These are phyloP conservation scores for Juglanconis oblonga DNA, from an alignment of 2,329 filamentous ascomycete genomes.

Conservation along the genomic window DNA sequence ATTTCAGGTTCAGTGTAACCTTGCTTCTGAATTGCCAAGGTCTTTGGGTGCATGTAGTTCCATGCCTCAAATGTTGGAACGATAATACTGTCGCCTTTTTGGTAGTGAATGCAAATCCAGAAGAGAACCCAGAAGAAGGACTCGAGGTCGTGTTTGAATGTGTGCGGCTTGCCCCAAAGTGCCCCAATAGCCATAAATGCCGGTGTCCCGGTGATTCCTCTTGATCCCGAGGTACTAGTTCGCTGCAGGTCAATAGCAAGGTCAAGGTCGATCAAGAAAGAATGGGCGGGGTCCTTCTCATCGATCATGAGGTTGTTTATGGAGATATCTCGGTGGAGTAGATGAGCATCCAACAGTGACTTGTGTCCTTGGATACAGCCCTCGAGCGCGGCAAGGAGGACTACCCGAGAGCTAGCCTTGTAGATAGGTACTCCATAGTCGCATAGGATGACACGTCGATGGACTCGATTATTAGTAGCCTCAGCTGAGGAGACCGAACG, in stretches of 20 bases:
- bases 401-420: constrained; percentile 28
- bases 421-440: constrained; percentile 35
- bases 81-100: constrained; percentile 19
- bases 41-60: too few species aligned
- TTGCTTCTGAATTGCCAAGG: too few species aligned
- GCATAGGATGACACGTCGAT: background rate
- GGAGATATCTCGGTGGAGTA: constrained; percentile 36
- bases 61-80: constrained; percentile 24
- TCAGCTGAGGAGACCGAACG: too few species aligned
- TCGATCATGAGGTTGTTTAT: constrained; percentile 41
- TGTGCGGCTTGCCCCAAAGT: constrained; percentile 39
- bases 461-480: too few species aligned
- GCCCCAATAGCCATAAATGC: constrained; percentile 45
- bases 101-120: constrained; percentile 42
- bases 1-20: too few species aligned
- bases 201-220: constrained; percentile 40
- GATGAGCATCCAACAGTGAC: constrained; percentile 25
- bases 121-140: constrained; percentile 48
- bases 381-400: constrained; percentile 29
- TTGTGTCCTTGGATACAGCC: constrained; percentile 31
- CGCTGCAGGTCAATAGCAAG: constrained; percentile 32
- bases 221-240: constrained; percentile 33
- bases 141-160: constrained; percentile 43
- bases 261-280: constrained; percentile 33
- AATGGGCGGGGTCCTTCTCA: constrained; percentile 1